Percentiles rank a stretch among this genome's conserved stretches.
These are phyloP conservation scores for Ramaria rubella DNA, from an alignment of 768 basidiomycete genomes.

Conservation along the genomic window DNA sequence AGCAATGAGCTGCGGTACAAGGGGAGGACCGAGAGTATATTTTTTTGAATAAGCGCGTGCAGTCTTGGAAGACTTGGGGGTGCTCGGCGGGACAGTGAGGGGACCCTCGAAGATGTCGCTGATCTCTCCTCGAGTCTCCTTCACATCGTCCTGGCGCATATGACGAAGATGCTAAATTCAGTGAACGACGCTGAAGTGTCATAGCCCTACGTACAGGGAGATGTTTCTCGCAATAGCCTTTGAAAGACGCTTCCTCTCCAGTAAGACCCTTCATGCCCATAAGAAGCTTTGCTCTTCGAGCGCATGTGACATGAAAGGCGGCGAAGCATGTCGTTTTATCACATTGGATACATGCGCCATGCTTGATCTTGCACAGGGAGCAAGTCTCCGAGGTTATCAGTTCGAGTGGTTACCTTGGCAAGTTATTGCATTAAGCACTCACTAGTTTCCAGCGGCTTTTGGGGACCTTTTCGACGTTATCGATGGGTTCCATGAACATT, in stretches of 20 bases:
- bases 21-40: constrained; percentile 87
- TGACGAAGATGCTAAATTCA: background rate
- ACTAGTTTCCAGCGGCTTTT: constrained; percentile 95
- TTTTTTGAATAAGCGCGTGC: constrained; percentile 89
- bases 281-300: constrained; percentile 75
- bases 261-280: constrained; percentile 82
- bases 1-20: constrained; percentile 83
- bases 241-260: constrained; percentile 67
- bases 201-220: constrained; percentile 63
- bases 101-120: background rate
- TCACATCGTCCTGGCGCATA: constrained; percentile 8
- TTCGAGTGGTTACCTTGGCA: background rate
- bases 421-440: constrained; percentile 23
- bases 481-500: constrained; percentile 97
- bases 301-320: constrained; percentile 94
- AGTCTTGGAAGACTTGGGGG: constrained; percentile 48
- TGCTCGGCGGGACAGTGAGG: background rate
- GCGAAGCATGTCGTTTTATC: constrained; percentile 83
- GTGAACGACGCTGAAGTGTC: background rate
- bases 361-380: constrained; percentile 48
- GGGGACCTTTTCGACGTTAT: constrained; percentile 78
- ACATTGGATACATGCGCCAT: constrained; percentile 95
- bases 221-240: constrained; percentile 86
- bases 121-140: constrained; percentile 3
- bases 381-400: constrained; percentile 39